Base-by-base conservation (phyloP, 1,284 basidiomycete species). In the Wallemia hederae region DNA sequence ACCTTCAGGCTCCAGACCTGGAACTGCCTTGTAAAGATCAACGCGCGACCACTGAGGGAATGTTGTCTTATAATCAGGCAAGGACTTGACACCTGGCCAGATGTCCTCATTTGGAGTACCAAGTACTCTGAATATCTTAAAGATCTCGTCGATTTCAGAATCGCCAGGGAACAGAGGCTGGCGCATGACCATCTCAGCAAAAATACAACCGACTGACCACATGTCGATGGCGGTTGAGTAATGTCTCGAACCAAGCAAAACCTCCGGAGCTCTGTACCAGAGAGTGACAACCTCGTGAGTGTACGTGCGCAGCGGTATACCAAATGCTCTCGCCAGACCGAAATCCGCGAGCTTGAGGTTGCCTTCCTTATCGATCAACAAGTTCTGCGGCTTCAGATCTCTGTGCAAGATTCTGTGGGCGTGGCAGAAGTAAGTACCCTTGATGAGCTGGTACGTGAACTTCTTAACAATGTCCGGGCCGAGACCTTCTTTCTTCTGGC, bases 131-230 rank as follows among this genome's bases (percentile, higher is more conserved):
- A 98, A 98, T 68, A 97, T 98, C 72, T 90, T 87, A 79, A 97
- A 98, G 66, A 98, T 98, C 74, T 98, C 91, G 73, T 98, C 92
- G 67, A 98, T 98, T 73, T 98, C 92, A 27, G 90, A 96, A 73
- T 98, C 92, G 9, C 94, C 92, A 15, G 92, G 90, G 78, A 97
- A 97, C 25, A 97, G 76, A 1, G 92, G 91, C 65, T 81, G 79
- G 25, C 89, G 82, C 77, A 85, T 81, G 61, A 85, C 80, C 88
- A 92, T 91, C 72, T 92, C 88, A 7, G 88, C 88, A 66, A 86
- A 83, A 68, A 92, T 92, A 66, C 86, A 73, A 19, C 91, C 92
- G 25, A 96, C 90, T 58, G 85, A 90, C 92, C 92, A 98, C 80
- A 97, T 92, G 72, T 98, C 94, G 67, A 97, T 88, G 27, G 86